Conservation (phyloP, 2,329 filamentous ascomycete species). For the Curvularia hawaiiensis region DNA sequence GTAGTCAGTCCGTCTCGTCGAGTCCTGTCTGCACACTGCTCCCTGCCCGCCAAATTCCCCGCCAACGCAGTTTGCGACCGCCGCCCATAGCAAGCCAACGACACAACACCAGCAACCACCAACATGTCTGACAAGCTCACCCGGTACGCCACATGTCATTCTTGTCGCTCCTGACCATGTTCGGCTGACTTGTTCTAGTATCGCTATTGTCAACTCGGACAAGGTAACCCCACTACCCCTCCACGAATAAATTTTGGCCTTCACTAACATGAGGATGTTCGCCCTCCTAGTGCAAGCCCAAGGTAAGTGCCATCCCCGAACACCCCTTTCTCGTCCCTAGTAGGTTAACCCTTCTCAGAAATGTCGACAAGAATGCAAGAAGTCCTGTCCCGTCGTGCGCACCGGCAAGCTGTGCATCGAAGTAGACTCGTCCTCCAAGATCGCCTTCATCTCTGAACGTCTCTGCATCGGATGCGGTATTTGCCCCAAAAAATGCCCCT, state of each 20-base stretch:
- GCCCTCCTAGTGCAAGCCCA: conserved; percentile 77
- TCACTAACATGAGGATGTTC: conserved; percentile 49
- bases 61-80: conserved; percentile 18
- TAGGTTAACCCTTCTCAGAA: conserved; percentile 64
- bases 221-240: conserved; percentile 70
- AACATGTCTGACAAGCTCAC: conserved; percentile 92
- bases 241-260: conserved; percentile 39
- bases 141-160: conserved; percentile 65
- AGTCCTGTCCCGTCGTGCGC: conserved; percentile 95
- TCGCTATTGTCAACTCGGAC: conserved; percentile 98
- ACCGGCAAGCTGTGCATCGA: conserved; percentile 98
- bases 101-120: conserved; percentile 24
- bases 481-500: conserved; percentile 99
- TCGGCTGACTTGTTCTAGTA: conserved; percentile 58
- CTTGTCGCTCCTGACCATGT: neutral
- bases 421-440: conserved; percentile 84
- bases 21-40: conserved; percentile 21
- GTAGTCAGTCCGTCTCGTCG: conserved; percentile 6
- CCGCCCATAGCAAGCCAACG: conserved; percentile 9
- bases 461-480: conserved; percentile 99
- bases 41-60: conserved; percentile 26
- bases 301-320: conserved; percentile 59
- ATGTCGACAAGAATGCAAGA: conserved; percentile 99
- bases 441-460: conserved; percentile 96
- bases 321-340: conserved; percentile 18